Conservation (phyloP, 495 filamentous ascomycete genomes). For the Collariella sp. region DNA sequence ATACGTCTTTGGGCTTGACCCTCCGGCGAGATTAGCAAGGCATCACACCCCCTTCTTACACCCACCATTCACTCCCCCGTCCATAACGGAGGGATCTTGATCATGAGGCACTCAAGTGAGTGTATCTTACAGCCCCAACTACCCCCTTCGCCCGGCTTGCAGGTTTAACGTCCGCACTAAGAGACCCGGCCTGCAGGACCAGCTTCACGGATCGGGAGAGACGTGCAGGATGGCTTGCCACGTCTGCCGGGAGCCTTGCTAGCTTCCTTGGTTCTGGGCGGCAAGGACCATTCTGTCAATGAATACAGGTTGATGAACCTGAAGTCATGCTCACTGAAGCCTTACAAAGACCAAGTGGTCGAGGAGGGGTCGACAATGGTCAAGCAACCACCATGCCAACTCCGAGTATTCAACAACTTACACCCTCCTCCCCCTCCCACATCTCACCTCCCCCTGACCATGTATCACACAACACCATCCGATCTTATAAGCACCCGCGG, state of each 20-base stretch:
- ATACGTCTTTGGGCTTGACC: neutral
- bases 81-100: neutral
- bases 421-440: neutral
- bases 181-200: slow-evolving; percentile 7
- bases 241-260: neutral
- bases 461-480: too few species aligned
- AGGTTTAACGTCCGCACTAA: slow-evolving; percentile 20
- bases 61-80: neutral
- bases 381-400: too few species aligned
- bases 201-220: neutral
- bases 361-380: too few species aligned
- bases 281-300: too few species aligned
- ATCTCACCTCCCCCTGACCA: too few species aligned
- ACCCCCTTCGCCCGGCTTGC: neutral
- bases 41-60: neutral
- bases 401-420: too few species aligned
- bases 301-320: neutral
- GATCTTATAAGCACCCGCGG: too few species aligned
- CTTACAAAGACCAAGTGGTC: neutral
- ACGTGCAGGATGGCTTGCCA: slow-evolving; percentile 1
- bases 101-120: slow-evolving; percentile 11
- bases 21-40: neutral
- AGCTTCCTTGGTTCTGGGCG: too few species aligned
- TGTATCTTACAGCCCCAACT: neutral
- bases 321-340: neutral